Conservation (phyloP, 441 rosid genomes). For the Adansonia rubrostipa region DNA sequence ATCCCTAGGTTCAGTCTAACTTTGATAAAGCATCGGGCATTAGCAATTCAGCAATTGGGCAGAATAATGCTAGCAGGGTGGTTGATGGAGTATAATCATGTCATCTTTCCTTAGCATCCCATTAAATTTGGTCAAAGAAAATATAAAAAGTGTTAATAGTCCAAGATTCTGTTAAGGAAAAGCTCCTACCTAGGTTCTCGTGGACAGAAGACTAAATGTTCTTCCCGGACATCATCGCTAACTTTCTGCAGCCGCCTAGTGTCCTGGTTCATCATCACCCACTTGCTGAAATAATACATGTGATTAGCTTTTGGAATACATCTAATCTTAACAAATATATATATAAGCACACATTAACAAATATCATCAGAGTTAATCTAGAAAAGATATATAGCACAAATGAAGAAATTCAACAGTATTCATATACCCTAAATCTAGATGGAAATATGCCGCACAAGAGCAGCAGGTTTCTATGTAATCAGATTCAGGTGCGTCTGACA, state of each 20-base stretch:
- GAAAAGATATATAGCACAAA: slow-evolving; percentile 10
- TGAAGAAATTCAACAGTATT: slow-evolving; percentile 2
- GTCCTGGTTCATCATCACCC: slow-evolving; percentile 99
- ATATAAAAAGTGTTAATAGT: neutral
- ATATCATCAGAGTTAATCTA: slow-evolving; percentile 9
- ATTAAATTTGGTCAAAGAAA: neutral
- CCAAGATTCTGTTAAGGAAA: slow-evolving; percentile 14
- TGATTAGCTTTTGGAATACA: slow-evolving; percentile 26
- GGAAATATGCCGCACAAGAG: neutral
- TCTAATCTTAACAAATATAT: slow-evolving; percentile 20
- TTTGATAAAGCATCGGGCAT: neutral
- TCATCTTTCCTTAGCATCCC: neutral
- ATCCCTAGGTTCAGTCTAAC: neutral
- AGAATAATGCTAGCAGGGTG: neutral
- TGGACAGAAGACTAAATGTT: slow-evolving; percentile 79
- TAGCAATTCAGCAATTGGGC: neutral
- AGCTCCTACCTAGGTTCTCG: slow-evolving; percentile 61
- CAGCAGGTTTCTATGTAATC: neutral
- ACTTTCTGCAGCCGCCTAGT: slow-evolving; percentile 95
- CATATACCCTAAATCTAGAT: slow-evolving; percentile 18
- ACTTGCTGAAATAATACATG: slow-evolving; percentile 70
- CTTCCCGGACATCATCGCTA: slow-evolving; percentile 84
- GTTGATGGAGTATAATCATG: neutral
- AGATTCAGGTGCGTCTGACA: no score
- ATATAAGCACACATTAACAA: slow-evolving; percentile 12